Base-by-base conservation (phyloP, 2,329 filamentous ascomycete species). In the Cladobotryum protrusum region DNA sequence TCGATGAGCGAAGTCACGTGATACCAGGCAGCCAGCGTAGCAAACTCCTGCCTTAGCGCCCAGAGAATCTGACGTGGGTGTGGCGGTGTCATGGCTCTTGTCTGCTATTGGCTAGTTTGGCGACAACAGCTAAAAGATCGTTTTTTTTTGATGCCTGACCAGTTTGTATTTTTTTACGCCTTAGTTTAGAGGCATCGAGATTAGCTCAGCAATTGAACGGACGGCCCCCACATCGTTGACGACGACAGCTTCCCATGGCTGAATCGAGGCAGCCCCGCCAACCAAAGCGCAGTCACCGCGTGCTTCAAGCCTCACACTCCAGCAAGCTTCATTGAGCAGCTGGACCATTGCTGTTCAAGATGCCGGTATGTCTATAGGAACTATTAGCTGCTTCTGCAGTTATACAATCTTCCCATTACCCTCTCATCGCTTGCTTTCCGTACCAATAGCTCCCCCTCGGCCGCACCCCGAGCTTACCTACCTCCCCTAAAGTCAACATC, bases 361-460 rank as follows among this genome's bases (percentile, higher is more conserved):
- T 75, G 73, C 72, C 72, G 64, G 73, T 75, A 71, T 45, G 72
- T 66, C 46, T 44, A 52, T 45, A 47, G 42, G 49, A 29, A 8
- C 6, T 9, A 29, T 4, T 29, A 29, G 24, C 24, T 29, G 7
- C 24, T 29, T 29, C 24, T 9, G 11, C 24, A 29, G 24, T 29
- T 8, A 9, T 2, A 29, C 24, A 29, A 6, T 9, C 24, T 29
- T 29, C 24, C 11, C 24, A 29, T 29, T 9, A 8, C 24, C 3
- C 24, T 29, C 20, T 24, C 20, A 24, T 24, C 7, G 20, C 52
- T 54, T 53, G 52, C 52, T 9, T 29, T 8, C 24, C 24, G 6
- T 29, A 9, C 24, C 24, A 29, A 29, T 29, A 29, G 24, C 24
- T 29, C 6, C 6, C 24, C 20, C 20, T 7, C 6, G 29, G 0